These are phyloP conservation scores for Chaetomium sp. DNA, from an alignment of 2,329 filamentous ascomycete genomes.

Conservation along the genomic window DNA sequence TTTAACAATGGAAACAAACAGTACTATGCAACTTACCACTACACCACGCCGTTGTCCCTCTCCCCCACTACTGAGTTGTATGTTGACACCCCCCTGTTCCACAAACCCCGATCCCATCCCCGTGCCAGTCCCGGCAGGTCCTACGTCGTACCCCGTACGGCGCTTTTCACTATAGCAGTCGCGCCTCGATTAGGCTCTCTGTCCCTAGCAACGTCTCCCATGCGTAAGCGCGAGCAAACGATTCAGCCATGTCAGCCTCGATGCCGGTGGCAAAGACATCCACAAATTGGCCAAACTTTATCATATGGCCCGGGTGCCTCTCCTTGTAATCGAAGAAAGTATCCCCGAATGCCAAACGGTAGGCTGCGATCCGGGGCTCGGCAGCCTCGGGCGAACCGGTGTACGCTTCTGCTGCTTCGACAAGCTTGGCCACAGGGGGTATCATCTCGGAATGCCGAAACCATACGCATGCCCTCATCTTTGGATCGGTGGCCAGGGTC, in stretches of 20 bases:
- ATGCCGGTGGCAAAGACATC: slow-evolving; percentile 20
- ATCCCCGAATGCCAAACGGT: slow-evolving; percentile 23
- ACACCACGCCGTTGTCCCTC: not conserved
- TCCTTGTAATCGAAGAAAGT: slow-evolving; percentile 27
- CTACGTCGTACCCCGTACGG: not conserved
- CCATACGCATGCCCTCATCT: slow-evolving; percentile 26
- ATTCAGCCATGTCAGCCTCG: slow-evolving; percentile 21
- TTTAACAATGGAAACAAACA: not conserved
- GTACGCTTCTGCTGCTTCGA: slow-evolving; percentile 21
- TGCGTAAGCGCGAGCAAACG: slow-evolving; percentile 21
- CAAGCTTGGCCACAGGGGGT: slow-evolving; percentile 23
- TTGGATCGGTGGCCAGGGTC: slow-evolving; percentile 21
- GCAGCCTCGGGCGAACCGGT: slow-evolving; percentile 20
- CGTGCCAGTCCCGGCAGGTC: not conserved
- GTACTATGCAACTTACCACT: not conserved
- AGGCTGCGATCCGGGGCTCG: slow-evolving; percentile 23
- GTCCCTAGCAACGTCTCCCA: slow-evolving; percentile 25
- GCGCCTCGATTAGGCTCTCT: slow-evolving; percentile 12
- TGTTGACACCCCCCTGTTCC: not conserved
- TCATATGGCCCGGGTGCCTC: slow-evolving; percentile 25
- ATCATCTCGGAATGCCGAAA: slow-evolving; percentile 24
- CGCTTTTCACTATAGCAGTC: not conserved
- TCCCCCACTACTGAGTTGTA: not conserved
- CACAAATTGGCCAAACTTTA: slow-evolving; percentile 22
- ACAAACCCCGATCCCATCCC: not conserved